Evolutionary conservation across 192 early-diverging fungal species (phyloP), one percentile per base, ranked within the genome.

Genomic region (Backusella liffmaniae): DNA sequence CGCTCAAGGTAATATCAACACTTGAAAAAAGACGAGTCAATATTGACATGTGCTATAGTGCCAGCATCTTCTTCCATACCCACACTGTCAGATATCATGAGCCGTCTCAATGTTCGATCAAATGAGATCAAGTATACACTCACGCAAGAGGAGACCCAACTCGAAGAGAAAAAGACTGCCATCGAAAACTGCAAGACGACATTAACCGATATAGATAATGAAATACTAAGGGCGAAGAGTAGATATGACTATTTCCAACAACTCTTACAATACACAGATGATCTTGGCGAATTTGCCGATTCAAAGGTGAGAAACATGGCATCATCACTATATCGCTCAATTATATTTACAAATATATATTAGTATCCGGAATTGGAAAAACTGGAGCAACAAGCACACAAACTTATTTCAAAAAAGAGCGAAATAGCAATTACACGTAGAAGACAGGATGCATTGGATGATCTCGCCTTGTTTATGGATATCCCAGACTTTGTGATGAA

Each of bases 171-270:
- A 7, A 72, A 81, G 32, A 68, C 77, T 13, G 78, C 84, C 29
- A 77, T 85, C 18, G 79, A 80, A 16, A 73, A 70, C 12, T 35
- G 79, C 23, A 62, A 73, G 12, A 46, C 67, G 15, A 73, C 77
- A 1, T 42, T 73, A 34, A 80, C 78, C 16, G 82, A 86, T 16
- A 46, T 84, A 2, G 82, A 78, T 1, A 82, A 75, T 1, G 84
- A 82, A 42, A 78, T 90, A 26, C 35, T 84, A 66, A 78, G 76
- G 4, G 73, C 74, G 0, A 84, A 82, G 41, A 66, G 70, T 13
- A 82, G 87, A 32, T 90, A 88, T 71, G 85, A 80, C 16, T 90
- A 88, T 70, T 90, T 85, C 69, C 87, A 88, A 36, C 80, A 86
- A 36, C 68, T 88, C 9, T 79, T 78, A 34, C 77, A 80, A 1